These are phyloP conservation scores for Achaetomiella virescens DNA, from an alignment of 495 filamentous ascomycete species.

Conservation along the genomic window DNA sequence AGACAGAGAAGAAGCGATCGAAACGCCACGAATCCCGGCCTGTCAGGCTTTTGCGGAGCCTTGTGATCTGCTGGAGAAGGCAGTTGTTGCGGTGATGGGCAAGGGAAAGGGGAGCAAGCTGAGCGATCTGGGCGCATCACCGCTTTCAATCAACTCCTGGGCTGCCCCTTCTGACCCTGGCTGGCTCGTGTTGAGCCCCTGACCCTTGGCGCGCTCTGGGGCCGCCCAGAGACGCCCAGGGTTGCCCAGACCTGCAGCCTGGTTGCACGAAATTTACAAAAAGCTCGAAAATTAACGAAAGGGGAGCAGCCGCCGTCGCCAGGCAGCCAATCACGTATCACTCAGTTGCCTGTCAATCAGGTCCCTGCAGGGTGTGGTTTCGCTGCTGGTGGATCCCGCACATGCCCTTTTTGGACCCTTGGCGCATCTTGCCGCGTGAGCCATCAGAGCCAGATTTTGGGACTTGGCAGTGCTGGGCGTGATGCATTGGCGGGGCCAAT, in stretches of 20 bases:
- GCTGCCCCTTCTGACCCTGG: not conserved
- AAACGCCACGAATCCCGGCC: conserved; percentile 9
- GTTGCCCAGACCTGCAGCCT: not conserved
- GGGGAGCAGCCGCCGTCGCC: not conserved
- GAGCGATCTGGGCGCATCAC: conserved; percentile 1
- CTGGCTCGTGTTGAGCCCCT: conserved; percentile 11
- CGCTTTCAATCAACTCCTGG: conserved; percentile 10
- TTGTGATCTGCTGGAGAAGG: not conserved
- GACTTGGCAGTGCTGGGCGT: conserved; percentile 2
- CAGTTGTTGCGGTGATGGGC: conserved; percentile 3
- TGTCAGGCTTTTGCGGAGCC: too few relatives aligned
- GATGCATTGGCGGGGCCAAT: conserved; percentile 1
- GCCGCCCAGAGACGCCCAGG: not conserved
- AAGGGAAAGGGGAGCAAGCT: conserved; percentile 1
- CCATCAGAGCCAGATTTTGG: not conserved
- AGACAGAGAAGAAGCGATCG: conserved; percentile 14
- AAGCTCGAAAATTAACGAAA: conserved; percentile 2
- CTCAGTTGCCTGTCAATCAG: not conserved
- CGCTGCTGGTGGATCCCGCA: not conserved
- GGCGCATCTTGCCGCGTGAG: not conserved
- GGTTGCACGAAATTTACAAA: not conserved
- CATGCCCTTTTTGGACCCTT: not conserved
- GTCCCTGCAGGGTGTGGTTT: not conserved
- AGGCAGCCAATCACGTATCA: not conserved
- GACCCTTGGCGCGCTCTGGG: not conserved